These are phyloP conservation scores for Cutaneotrichosporon sp. DNA, from an alignment of 1,284 basidiomycete genomes.

Conservation along the genomic window DNA sequence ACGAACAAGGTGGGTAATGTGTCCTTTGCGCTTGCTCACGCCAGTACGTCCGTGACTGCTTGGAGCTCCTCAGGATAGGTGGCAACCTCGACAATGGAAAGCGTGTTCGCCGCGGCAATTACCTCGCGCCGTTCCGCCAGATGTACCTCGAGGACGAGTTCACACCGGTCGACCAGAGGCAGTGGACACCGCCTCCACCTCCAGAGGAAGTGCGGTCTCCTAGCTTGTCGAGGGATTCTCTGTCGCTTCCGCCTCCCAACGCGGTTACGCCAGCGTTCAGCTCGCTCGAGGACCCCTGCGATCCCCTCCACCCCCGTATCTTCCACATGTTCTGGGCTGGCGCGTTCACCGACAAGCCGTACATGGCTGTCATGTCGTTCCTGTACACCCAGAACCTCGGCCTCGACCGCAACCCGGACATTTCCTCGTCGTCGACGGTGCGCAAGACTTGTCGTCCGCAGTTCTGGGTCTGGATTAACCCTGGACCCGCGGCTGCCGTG, in stretches of 20 bases:
- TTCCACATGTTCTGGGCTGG: slow-evolving; percentile 88
- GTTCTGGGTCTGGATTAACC: slow-evolving; percentile 87
- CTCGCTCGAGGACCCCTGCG: slow-evolving; percentile 59
- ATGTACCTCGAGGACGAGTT: slow-evolving; percentile 54
- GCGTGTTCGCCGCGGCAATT: slow-evolving; percentile 61
- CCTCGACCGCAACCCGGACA: slow-evolving; percentile 56
- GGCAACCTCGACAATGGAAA: slow-evolving; percentile 64
- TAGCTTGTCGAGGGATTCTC: slow-evolving; percentile 37
- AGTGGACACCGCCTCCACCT: slow-evolving; percentile 19
- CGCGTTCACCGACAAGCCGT: slow-evolving; percentile 79
- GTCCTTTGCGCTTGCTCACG: slow-evolving; percentile 8
- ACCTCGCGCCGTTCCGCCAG: slow-evolving; percentile 64
- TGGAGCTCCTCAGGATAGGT: slow-evolving; percentile 68
- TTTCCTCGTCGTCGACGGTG: slow-evolving; percentile 31
- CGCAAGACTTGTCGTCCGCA: slow-evolving; percentile 64
- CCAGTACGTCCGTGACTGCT: slow-evolving; percentile 73
- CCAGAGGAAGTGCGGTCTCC: slow-evolving; percentile 26
- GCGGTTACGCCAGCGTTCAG: slow-evolving; percentile 39
- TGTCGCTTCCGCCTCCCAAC: slow-evolving; percentile 41
- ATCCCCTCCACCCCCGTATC: slow-evolving; percentile 66
- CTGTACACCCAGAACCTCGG: slow-evolving; percentile 78
- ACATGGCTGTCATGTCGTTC: slow-evolving; percentile 73
- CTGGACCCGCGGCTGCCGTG: slow-evolving; percentile 63
- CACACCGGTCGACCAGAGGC: slow-evolving; percentile 1
- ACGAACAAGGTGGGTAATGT: slow-evolving; percentile 63